These are phyloP conservation scores for Candida maesae DNA, from an alignment of 805 yeast genomes.

Conservation along the genomic window DNA sequence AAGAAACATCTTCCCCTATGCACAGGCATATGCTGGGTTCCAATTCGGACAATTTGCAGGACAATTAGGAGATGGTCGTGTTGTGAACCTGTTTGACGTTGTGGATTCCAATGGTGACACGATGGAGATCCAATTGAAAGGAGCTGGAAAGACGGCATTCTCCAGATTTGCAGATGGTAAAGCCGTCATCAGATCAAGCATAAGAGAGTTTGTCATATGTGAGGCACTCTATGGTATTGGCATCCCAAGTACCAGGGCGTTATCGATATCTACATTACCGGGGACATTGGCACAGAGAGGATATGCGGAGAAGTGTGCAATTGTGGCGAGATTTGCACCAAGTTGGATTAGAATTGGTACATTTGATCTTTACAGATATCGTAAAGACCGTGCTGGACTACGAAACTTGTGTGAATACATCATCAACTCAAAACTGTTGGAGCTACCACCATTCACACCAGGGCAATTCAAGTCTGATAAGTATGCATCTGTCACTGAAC, in stretches of 20 bases:
- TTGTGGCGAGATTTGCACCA: slow-evolving; percentile 79
- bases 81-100: slow-evolving; percentile 73
- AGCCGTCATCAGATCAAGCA: slow-evolving; percentile 83
- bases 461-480: slow-evolving; percentile 23
- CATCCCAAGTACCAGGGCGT: slow-evolving; percentile 82
- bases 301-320: slow-evolving; percentile 75
- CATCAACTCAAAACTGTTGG: slow-evolving; percentile 53
- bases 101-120: slow-evolving; percentile 40
- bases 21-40: slow-evolving; percentile 93
- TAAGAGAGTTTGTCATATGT: slow-evolving; percentile 82
- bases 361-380: slow-evolving; percentile 76
- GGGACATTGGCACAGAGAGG: slow-evolving; percentile 71
- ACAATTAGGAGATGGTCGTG: slow-evolving; percentile 95
- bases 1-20: slow-evolving; percentile 61
- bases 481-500: slow-evolving; percentile 22
- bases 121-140: slow-evolving; percentile 76
- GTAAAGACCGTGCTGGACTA: slow-evolving; percentile 64
- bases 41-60: slow-evolving; percentile 98
- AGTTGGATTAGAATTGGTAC: slow-evolving; percentile 87
- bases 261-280: slow-evolving; percentile 70
- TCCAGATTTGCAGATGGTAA: slow-evolving; percentile 96
- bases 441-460: slow-evolving; percentile 27
- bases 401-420: slow-evolving; percentile 66
- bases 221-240: slow-evolving; percentile 80
- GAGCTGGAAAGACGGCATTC: slow-evolving; percentile 88